A percentile compares a stretch with the other conserved stretches of the same genome.
phyloP scores from a whole-genome alignment of 768 basidiomycete species.

The Auriscalpium vulgare region DNA sequence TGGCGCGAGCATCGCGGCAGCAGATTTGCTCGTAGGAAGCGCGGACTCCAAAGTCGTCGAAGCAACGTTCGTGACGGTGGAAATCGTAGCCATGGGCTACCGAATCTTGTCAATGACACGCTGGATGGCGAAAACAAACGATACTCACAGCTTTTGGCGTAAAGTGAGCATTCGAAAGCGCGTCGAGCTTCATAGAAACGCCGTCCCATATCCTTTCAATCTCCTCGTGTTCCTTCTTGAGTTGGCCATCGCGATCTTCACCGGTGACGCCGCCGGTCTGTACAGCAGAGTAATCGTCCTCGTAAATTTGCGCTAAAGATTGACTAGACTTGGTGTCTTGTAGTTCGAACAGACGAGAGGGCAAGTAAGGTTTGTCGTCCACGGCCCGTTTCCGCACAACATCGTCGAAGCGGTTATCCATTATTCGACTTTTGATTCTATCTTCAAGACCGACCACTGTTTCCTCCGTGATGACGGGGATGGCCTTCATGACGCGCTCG shows the following conservation, averaged over 20 bases:
- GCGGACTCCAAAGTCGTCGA: slow-evolving; percentile 84
- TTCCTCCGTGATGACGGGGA: slow-evolving; percentile 88
- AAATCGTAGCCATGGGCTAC: slow-evolving; percentile 85
- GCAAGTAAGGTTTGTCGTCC: slow-evolving; percentile 85
- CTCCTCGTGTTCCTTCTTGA: slow-evolving; percentile 83
- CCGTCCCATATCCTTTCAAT: slow-evolving; percentile 78
- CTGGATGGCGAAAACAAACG: neutral
- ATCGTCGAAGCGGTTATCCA: slow-evolving; percentile 84
- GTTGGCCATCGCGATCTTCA: slow-evolving; percentile 83
- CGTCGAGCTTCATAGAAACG: slow-evolving; percentile 84
- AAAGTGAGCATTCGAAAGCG: slow-evolving; percentile 91
- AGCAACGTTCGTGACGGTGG: slow-evolving; percentile 74
- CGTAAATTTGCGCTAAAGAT: slow-evolving; percentile 93
- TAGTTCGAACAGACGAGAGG: slow-evolving; percentile 82
- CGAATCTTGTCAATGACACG: slow-evolving; percentile 6
- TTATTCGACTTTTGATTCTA: slow-evolving; percentile 81
- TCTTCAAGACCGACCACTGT: slow-evolving; percentile 77
- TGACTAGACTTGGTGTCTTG: slow-evolving; percentile 83
- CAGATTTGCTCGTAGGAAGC: slow-evolving; percentile 72
- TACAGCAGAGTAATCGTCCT: slow-evolving; percentile 77
- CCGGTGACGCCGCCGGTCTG: slow-evolving; percentile 43
- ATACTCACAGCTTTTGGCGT: slow-evolving; percentile 81
- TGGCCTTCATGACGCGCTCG: slow-evolving; percentile 79
- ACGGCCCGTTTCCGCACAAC: slow-evolving; percentile 74
- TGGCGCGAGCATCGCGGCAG: slow-evolving; percentile 79